phyloP scores from a whole-genome alignment of 129 eudicot species.

The Cynara cardunculus region DNA sequence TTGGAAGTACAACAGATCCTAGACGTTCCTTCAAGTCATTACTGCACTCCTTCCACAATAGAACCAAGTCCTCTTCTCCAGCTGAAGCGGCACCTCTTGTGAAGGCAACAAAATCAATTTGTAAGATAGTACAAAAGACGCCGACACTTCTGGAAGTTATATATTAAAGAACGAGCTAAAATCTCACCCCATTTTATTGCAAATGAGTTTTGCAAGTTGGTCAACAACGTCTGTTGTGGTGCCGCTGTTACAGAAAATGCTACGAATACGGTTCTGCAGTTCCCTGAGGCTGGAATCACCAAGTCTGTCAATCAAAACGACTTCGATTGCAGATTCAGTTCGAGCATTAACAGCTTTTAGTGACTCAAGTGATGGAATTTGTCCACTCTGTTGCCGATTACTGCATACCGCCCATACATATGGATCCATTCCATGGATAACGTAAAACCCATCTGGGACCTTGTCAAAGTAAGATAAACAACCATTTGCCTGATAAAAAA shows the following conservation, averaged over 20 bases:
- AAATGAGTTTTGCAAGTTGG: constrained; percentile 75
- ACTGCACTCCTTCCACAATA: constrained; percentile 70
- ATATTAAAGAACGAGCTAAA: constrained; percentile 7
- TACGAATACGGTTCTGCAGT: constrained; percentile 55
- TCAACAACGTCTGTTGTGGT: constrained; percentile 78
- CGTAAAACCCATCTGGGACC: constrained; percentile 83
- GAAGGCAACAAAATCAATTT: constrained; percentile 30
- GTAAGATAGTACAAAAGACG: constrained; percentile 8
- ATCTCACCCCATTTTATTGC: constrained; percentile 79
- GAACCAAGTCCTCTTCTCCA: constrained; percentile 63
- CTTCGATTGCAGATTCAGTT: constrained; percentile 59
- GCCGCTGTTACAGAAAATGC: constrained; percentile 43
- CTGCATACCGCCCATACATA: constrained; percentile 86
- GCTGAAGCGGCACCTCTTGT: constrained; percentile 66
- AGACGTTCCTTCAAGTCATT: constrained; percentile 60
- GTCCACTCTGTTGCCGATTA: constrained; percentile 71
- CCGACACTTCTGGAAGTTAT: neutral
- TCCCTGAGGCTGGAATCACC: constrained; percentile 69
- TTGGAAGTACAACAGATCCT: constrained; percentile 68
- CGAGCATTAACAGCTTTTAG: constrained; percentile 60
- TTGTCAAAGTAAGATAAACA: constrained; percentile 82
- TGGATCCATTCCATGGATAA: constrained; percentile 89
- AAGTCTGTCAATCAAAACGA: constrained; percentile 53
- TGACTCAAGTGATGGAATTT: constrained; percentile 85
- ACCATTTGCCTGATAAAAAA: constrained; percentile 72